Evolutionary conservation across 208 protist species (phyloP), one percentile per base, ranked within the genome.

Genomic region (Pavlovales sp.): DNA sequence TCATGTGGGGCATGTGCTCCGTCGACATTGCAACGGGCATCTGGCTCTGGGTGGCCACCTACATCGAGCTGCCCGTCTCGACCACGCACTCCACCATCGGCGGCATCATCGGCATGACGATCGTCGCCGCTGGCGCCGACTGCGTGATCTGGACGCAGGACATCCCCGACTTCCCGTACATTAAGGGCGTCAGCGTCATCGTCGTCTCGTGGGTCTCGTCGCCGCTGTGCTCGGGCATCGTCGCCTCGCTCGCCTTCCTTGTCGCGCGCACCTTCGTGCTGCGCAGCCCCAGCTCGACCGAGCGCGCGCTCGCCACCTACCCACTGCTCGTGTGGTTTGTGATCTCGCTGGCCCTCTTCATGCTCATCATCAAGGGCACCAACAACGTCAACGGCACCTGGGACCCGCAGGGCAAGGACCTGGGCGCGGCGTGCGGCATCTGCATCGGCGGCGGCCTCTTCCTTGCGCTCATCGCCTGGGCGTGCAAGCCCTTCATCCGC

Each of bases 11-110:
- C n/a, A n/a, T n/a, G n/a, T n/a, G n/a, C n/a, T n/a, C n/a, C n/a
- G n/a, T n/a, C n/a, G n/a, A n/a, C n/a, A n/a, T n/a, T n/a, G n/a
- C n/a, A n/a, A 87, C 93, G 92, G 39, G 93, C 93, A 28, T 95
- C 94, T 92, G 93, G 36, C 92, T 97, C 14, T 94, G 95, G 39
- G 92, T 96, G 78, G 94, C 94, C 41, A 96, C 94, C 34, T 91
- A 88, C 87, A 94, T 1, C n/a, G n/a, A n/a, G n/a, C n/a, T n/a
- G n/a, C n/a, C n/a, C n/a, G n/a, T n/a, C n/a, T n/a, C n/a, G n/a
- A 96, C 95, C 30, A 97, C 96, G 14, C 95, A 97, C 91, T 95
- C 94, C 90, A 96, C 95, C 84, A 95, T 95, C 26, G 96, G 96
- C 36, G 94, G 94, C 32, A 92, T 97, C 41, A 90, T 96, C 22